A percentile compares a stretch with the other conserved stretches of the same genome.
phyloP scores from a whole-genome alignment of 768 basidiomycete species.

The Pulveroboletus sp. region DNA sequence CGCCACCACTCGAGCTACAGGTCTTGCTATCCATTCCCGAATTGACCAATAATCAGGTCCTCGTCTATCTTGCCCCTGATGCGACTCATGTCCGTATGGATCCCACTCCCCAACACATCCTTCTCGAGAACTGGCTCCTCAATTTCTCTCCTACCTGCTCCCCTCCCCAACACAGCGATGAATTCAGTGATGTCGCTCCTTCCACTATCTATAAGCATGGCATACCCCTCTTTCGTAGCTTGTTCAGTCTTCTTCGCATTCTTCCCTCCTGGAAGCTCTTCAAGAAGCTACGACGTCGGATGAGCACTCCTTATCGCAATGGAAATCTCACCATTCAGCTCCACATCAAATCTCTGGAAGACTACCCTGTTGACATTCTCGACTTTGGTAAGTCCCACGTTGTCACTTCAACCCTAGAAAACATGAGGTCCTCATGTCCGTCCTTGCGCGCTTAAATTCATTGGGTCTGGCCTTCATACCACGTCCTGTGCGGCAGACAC shows the following conservation, averaged over 20 bases:
- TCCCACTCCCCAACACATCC: constrained; percentile 61
- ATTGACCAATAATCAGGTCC: constrained; percentile 61
- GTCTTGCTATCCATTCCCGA: constrained; percentile 71
- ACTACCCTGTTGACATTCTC: constrained; percentile 25
- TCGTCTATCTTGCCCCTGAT: constrained; percentile 60
- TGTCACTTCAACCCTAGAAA: constrained; percentile 21
- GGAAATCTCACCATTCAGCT: constrained; percentile 47
- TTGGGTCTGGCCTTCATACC: constrained; percentile 7
- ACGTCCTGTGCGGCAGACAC: constrained; percentile 28
- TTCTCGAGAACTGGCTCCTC: constrained; percentile 70
- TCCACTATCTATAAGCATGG: constrained; percentile 83
- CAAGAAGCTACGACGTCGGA: constrained; percentile 50
- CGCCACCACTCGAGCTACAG: constrained; percentile 57
- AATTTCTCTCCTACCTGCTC: constrained; percentile 34
- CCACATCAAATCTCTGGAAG: constrained; percentile 37
- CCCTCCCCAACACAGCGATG: constrained; percentile 18
- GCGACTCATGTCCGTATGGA: constrained; percentile 60
- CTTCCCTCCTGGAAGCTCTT: constrained; percentile 74
- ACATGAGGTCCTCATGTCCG: constrained; percentile 32
- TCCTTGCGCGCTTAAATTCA: constrained; percentile 8
- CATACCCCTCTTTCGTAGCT: constrained; percentile 74
- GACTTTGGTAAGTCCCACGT: constrained; percentile 36
- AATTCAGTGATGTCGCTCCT: constrained; percentile 50
- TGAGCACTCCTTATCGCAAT: constrained; percentile 33
- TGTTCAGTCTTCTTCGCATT: constrained; percentile 63